phyloP scores from a whole-genome alignment of 2,329 filamentous ascomycete species.

The Colletotrichum cereale region DNA sequence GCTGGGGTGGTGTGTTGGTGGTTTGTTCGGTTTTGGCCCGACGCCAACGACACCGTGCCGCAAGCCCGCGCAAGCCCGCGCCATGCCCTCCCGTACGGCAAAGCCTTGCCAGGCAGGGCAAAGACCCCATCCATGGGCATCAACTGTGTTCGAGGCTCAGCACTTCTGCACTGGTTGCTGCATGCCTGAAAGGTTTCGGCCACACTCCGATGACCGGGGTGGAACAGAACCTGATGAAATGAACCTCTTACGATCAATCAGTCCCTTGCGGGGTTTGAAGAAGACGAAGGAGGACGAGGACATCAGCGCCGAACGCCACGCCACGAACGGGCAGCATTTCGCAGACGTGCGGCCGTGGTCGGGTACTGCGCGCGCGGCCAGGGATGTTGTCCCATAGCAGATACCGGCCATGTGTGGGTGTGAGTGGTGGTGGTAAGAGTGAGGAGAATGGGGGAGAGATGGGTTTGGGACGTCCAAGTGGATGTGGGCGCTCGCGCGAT shows the following conservation, averaged over 20 bases:
- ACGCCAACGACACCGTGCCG: background rate
- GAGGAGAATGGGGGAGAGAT: background rate
- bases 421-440: constrained; percentile 1
- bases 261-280: background rate
- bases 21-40: background rate
- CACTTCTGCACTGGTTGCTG: constrained; percentile 10
- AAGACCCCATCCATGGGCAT: constrained; percentile 1
- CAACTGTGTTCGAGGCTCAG: constrained; percentile 19
- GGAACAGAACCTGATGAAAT: constrained; percentile 23
- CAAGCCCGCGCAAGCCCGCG: background rate
- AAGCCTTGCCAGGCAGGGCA: constrained; percentile 6
- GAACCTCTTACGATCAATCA: background rate
- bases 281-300: constrained; percentile 1
- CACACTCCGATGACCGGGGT: constrained; percentile 36
- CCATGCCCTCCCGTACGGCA: constrained; percentile 4
- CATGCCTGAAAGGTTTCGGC: constrained; percentile 26
- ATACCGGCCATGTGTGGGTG: constrained; percentile 5
- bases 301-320: background rate
- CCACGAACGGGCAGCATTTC: constrained; percentile 1
- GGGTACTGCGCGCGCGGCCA: constrained; percentile 5
- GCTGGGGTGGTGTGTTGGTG: background rate
- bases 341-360: constrained; percentile 3
- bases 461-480: constrained; percentile 4
- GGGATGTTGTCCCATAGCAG: constrained; percentile 8
- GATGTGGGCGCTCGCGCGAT: background rate